Evolutionary conservation across 768 basidiomycete genomes (phyloP), one percentile per base, ranked within the genome.

Genomic region (Filobasidium wieringae): DNA sequence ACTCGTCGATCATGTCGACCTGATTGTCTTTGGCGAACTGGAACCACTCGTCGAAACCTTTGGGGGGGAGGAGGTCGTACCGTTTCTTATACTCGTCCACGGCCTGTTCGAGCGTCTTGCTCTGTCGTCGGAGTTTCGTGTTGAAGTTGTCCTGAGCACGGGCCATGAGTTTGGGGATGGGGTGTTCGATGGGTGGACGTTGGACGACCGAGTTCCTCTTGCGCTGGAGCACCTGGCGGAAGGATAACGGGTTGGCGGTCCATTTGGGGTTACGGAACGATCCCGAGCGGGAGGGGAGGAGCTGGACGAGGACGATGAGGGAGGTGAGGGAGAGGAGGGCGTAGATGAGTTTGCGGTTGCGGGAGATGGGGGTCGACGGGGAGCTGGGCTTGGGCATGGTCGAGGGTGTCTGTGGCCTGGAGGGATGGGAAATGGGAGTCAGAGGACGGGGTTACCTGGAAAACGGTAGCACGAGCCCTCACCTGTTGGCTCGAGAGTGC

Each of bases 1-100:
- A 96, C 70, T 97, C 93, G 72, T 97, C 93, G 4, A 86, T 77
- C 74, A 97, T 81, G 65, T 83, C 81, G 47, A 87, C 84, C 6
- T 80, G 75, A 72, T 88, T 80, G 57, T 81, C 77, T 70, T 79
- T 76, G 14, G 84, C 86, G 72, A 89, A 96, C 43, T 74, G 69
- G 81, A 83, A 74, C 74, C 75, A 75, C 37, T 72, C 67, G 49
- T 72, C 71, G 52, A 72, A 72, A 2, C 71, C 72, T 49, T 69
- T 69, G 4, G 73, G 73, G 11, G 73, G 73, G 4, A 58, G 50
- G 51, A 68, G 63, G 7, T 58, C 55, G 61, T 74, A 74, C 37
- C 73, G 49, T 12, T 56, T 61, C 43, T 63, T 53, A 63, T 74
- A 74, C 55, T 72, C 71, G n/a, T 59, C 63, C 0, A 72, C 69